Base-by-base conservation (phyloP, 768 basidiomycete genomes). In the Asterophora parasitica region DNA sequence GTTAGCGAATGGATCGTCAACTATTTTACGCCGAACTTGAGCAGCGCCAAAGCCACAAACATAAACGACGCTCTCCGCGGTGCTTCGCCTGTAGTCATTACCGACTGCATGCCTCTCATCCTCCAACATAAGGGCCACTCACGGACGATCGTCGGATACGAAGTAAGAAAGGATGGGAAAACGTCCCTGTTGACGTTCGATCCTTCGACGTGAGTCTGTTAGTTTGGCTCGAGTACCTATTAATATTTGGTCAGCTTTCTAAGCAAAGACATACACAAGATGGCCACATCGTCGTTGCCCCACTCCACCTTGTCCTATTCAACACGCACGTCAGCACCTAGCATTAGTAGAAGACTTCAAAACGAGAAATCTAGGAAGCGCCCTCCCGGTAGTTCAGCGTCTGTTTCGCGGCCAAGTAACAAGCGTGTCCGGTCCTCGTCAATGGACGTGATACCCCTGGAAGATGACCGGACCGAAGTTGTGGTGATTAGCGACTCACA, bases 61-160 rank as follows among this genome's bases (percentile, higher is more conserved):
- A 63, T 80, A 32, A 75, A 81, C 42, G 77, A 84, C 36, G 73
- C 70, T 11, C 68, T 88, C 48, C 71, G 70, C 36, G 66, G 64
- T 1, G 73, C 75, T 2, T 68, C 73, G 0, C 72, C 82, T 4
- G 73, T 93, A 7, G 55, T 71, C 8, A 61, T 71, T 20, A 84
- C 87, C 0, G 64, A 78, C 16, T 81, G 76, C 56, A 83, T 91
- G 78, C 92, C 92, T 7, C 59, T 96, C 26, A 83, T 95, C 35
- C 69, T 95, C 42, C 85, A 95, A 69, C 82, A 89, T 58, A 62
- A 74, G 6, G 90, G 91, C 0, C 92, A 96, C 67, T 96, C 92
- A n/a, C 68, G 87, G 19, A 85, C 85, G 4, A 81, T 96, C 10
- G 75, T 96, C 2, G 92, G 92, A 1, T 93, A 86, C 56, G 90